Evolutionary conservation across 208 protist genomes (phyloP).

Genomic region (Herpetomonas samuelpessoai): DNA sequence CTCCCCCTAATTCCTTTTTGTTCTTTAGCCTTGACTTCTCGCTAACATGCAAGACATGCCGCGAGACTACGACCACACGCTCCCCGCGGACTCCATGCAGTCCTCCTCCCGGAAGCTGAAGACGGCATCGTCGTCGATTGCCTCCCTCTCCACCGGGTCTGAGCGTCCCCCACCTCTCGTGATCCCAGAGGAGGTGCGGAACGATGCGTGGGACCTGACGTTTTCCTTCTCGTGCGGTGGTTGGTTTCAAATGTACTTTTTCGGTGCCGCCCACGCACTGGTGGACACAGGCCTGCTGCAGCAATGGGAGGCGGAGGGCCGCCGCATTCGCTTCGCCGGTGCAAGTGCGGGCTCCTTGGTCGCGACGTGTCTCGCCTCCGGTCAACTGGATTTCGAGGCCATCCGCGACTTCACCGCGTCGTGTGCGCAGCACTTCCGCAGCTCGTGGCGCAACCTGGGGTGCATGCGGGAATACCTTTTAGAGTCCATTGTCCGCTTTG

Average conservation of each 20-base stretch:
- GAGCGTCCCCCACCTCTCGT: not conserved
- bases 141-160: not conserved
- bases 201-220: conserved; percentile 44
- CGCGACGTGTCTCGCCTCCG: conserved; percentile 39
- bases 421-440: conserved; percentile 41
- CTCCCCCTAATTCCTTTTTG: not conserved
- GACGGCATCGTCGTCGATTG: not conserved
- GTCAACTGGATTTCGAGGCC: conserved; percentile 35
- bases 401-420: conserved; percentile 33
- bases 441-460: conserved; percentile 41
- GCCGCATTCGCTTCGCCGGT: conserved; percentile 61
- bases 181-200: not conserved
- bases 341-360: conserved; percentile 56
- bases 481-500: conserved; percentile 38
- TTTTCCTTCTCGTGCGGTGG: conserved; percentile 72
- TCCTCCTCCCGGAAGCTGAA: not conserved
- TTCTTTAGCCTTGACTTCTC: conserved; percentile 5
- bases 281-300: conserved; percentile 56
- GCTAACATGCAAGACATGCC: not conserved
- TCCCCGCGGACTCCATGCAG: not conserved
- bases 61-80: not conserved
- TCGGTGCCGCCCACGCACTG: conserved; percentile 69
- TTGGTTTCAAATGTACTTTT: conserved; percentile 83
- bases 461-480: conserved; percentile 43
- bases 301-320: conserved; percentile 40